Conservation (phyloP, 257 asterid genomes). For the Solanum paucissectum region DNA sequence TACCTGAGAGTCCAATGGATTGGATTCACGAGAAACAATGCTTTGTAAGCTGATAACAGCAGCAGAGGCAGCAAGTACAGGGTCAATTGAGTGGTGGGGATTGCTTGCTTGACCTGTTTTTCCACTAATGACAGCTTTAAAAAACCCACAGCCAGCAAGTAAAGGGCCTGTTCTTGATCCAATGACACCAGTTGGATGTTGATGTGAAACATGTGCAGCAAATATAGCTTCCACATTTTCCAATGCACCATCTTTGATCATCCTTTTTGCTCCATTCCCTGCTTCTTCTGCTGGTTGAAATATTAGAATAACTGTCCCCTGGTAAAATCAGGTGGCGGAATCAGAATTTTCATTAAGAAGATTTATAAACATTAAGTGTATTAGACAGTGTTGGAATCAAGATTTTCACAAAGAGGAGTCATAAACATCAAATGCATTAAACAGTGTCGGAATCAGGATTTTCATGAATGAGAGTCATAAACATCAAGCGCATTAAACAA, state of each 20-base stretch:
- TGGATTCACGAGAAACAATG: conserved; percentile 79
- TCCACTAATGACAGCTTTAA: conserved; percentile 50
- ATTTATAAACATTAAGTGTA: not conserved
- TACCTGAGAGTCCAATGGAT: conserved; percentile 90
- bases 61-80: conserved; percentile 80
- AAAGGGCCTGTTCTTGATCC: conserved; percentile 81
- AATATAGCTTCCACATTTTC: conserved; percentile 77
- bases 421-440: not conserved
- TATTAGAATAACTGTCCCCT: conserved; percentile 81
- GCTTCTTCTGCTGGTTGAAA: conserved; percentile 99
- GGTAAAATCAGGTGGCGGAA: not conserved
- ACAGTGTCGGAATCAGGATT: not conserved
- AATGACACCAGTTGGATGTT: conserved; percentile 50
- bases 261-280: conserved; percentile 86
- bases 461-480: not conserved
- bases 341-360: not conserved
- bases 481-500: not conserved
- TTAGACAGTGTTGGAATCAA: not conserved
- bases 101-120: conserved; percentile 6
- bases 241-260: conserved; percentile 75
- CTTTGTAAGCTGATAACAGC: conserved; percentile 79
- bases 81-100: conserved; percentile 36
- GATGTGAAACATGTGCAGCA: conserved; percentile 65
- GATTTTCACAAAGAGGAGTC: not conserved
- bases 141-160: conserved; percentile 93